Conservation (phyloP, 345 rosid genomes). For the Linum usitatissimum region DNA sequence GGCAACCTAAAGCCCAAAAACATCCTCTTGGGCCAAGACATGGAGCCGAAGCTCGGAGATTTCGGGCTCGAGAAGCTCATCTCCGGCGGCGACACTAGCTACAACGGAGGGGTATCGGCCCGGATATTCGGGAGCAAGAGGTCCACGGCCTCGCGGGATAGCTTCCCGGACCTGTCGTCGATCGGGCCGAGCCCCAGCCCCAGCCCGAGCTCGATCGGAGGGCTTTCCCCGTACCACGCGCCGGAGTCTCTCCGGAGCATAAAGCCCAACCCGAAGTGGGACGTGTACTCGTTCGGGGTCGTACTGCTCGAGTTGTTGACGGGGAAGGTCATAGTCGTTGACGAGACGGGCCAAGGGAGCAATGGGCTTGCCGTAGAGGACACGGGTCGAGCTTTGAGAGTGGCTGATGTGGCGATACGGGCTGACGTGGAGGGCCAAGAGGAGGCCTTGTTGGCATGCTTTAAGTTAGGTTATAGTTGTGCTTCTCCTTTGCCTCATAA, state of each 20-base stretch:
- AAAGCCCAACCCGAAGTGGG: conserved; percentile 86
- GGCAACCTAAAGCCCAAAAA: conserved; percentile 87
- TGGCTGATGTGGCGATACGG: conserved; percentile 61
- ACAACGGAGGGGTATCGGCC: conserved; percentile 48
- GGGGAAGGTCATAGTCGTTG: conserved; percentile 59
- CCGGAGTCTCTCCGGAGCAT: conserved; percentile 79
- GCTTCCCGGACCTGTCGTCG: conserved; percentile 25
- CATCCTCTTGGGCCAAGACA: conserved; percentile 54
- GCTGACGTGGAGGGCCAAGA: conserved; percentile 78
- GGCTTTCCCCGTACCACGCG: conserved; percentile 60
- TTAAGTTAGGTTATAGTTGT: conserved; percentile 68
- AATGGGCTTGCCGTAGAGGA: conserved; percentile 65
- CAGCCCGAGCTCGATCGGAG: conserved; percentile 51
- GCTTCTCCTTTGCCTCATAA: conserved; percentile 72
- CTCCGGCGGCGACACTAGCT: conserved; percentile 44
- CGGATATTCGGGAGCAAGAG: conserved; percentile 76
- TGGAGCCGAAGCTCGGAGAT: conserved; percentile 81
- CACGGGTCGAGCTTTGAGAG: conserved; percentile 43
- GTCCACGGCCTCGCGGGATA: conserved; percentile 39
- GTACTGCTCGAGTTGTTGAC: conserved; percentile 68
- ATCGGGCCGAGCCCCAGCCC: conserved; percentile 59
- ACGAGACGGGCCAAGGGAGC: conserved; percentile 73
- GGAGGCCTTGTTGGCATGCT: conserved; percentile 66
- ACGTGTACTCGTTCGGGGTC: conserved; percentile 71
- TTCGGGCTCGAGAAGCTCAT: conserved; percentile 78